These are phyloP conservation scores for Cymbopogon flexuosus DNA, from an alignment of 202 grass and related monocot species.

Conservation along the genomic window DNA sequence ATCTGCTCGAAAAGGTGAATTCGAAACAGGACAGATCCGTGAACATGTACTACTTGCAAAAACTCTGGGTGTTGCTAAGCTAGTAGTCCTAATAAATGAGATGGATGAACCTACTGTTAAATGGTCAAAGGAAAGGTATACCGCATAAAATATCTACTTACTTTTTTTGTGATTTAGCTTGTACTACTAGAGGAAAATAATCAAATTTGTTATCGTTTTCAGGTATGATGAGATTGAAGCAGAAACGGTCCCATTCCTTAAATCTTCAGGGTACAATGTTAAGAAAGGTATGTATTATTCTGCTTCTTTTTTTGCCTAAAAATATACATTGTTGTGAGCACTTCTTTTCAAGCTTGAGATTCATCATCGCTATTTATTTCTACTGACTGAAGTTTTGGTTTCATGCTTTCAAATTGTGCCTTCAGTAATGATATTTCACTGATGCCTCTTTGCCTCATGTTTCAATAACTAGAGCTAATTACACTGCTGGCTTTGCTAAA, in stretches of 20 bases:
- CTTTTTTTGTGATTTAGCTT: neutral
- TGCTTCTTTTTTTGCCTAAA: neutral
- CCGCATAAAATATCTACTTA: neutral
- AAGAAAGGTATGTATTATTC: constrained; percentile 69
- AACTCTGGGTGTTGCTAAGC: constrained; percentile 88
- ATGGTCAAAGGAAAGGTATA: constrained; percentile 76
- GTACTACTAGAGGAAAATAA: neutral
- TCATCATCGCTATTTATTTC: neutral
- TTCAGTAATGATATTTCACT: neutral
- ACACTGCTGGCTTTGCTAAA: neutral
- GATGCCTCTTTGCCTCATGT: neutral
- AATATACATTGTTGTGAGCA: neutral
- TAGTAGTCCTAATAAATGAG: constrained; percentile 91
- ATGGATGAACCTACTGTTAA: constrained; percentile 94
- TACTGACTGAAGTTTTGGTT: neutral
- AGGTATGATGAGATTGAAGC: constrained; percentile 93
- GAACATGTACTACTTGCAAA: constrained; percentile 95
- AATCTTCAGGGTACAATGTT: constrained; percentile 82
- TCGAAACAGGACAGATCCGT: constrained; percentile 91
- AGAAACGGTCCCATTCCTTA: constrained; percentile 84
- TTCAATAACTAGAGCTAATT: neutral
- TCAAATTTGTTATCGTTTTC: constrained; percentile 21
- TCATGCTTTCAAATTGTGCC: neutral
- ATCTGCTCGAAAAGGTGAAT: constrained; percentile 87
- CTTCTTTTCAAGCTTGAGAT: neutral